Evolutionary conservation across 2,329 filamentous ascomycete genomes (phyloP), one percentile per base, ranked within the genome.

Genomic region (Penicillium nordicum): DNA sequence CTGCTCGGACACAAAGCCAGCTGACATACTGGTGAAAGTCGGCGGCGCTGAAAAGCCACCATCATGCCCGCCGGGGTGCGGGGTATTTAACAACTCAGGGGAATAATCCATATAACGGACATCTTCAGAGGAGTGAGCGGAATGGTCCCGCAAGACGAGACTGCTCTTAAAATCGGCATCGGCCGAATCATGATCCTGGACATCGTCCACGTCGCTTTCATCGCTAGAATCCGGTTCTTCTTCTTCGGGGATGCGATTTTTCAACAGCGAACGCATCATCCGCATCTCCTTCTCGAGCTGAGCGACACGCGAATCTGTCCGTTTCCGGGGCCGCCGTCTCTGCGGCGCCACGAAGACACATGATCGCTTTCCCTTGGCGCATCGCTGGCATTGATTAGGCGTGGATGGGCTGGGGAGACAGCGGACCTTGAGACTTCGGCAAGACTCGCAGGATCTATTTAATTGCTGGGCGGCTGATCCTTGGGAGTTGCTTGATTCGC

Each of bases 211-310:
- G 10, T 67, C 69, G 45, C 69, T 70, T 8, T 59, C 65, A 5
- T 63, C 64, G 5, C 18, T 40, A 32, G 69, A 65, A 34, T 70
- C 69, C 21, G 55, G 61, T 21, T 67, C 61, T 38, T 63, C 70
- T 32, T 72, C 69, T 30, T 69, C 59, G 2, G 59, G 63, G 10
- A 72, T 58, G 2, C 65, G 69, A 48, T 66, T 70, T 51, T 72
- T 72, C 21, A 74, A 62, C 18, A 72, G 60, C 12, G 70, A 70
- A 37, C 71, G 71, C 71, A 74, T 73, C 55, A 70, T 64, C 10
- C 69, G 69, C 71, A 74, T 74, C 53, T 74, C 71, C 50, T 63
- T 70, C 55, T 74, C 71, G 37, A 74, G 47, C 50, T 74, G 71
- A 7, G 71, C 71, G 10, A 74, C 71, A 16, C 71, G 63, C 12